Conservation (phyloP, 148 eudicot species). For the Rhododendron griersonianum region DNA sequence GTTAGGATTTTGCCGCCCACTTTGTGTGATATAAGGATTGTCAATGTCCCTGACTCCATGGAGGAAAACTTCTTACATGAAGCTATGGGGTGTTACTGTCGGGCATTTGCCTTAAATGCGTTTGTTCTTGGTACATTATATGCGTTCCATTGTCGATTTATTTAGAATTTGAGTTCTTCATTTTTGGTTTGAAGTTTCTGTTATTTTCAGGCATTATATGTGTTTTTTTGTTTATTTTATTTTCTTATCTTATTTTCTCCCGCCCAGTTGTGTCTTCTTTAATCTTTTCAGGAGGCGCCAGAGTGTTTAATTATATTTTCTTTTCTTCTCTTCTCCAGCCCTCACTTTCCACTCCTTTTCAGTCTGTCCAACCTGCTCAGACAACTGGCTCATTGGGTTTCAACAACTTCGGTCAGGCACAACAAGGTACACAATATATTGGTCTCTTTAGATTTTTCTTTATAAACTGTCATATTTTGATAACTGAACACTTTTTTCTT, state of each 20-base stretch:
- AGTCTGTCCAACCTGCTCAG: conserved; percentile 56
- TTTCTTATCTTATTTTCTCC: background rate
- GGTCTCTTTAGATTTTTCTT: background rate
- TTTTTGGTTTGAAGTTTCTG: background rate
- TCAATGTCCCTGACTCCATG: background rate
- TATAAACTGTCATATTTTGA: background rate
- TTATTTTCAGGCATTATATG: background rate
- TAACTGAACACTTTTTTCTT: background rate
- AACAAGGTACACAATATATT: conserved; percentile 35
- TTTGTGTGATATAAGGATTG: background rate
- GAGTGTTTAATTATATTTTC: background rate
- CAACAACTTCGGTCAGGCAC: conserved; percentile 64
- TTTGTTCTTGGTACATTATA: background rate
- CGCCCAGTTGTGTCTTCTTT: background rate
- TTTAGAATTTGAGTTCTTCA: background rate
- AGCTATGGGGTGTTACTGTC: background rate
- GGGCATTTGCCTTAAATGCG: background rate
- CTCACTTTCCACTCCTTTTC: conserved; percentile 62
- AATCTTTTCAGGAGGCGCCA: background rate
- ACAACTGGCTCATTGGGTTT: conserved; percentile 52
- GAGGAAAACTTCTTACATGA: background rate
- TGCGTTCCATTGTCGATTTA: background rate
- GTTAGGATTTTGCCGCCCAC: background rate
- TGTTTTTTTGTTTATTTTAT: background rate
- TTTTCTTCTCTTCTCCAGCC: conserved; percentile 42